Evolutionary conservation across 169 alveolate genomes (phyloP).

Genomic region (Plasmodium coatneyi): DNA sequence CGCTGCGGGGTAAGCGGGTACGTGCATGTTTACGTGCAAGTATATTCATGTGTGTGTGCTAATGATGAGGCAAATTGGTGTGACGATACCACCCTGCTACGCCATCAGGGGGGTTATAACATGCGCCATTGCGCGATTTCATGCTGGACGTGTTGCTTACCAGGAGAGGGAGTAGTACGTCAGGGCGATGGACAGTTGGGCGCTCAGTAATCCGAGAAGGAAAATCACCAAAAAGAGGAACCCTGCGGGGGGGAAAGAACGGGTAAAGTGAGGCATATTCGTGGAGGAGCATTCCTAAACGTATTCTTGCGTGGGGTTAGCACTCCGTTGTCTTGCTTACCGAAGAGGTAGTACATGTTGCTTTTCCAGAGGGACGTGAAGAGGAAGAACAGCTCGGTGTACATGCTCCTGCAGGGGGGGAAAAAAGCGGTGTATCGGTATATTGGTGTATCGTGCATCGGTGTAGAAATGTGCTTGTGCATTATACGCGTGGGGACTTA

Average conservation of each 20-base stretch:
- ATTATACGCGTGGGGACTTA: neutral
- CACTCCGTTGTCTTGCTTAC: slow-evolving; percentile 14
- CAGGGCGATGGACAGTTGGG: slow-evolving; percentile 81
- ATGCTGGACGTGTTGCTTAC: neutral
- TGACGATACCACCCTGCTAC: neutral
- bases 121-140: neutral
- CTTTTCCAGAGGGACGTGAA: slow-evolving; percentile 88
- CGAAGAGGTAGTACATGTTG: slow-evolving; percentile 87
- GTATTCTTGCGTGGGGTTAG: neutral
- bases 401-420: slow-evolving; percentile 77
- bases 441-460: too few relatives aligned
- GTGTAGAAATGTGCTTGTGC: neutral
- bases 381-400: slow-evolving; percentile 83
- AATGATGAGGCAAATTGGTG: neutral
- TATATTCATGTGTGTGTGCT: neutral
- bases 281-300: neutral
- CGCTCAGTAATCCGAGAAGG: slow-evolving; percentile 78
- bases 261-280: neutral
- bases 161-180: slow-evolving; percentile 80
- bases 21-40: too few relatives aligned
- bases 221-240: slow-evolving; percentile 78
- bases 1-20: too few relatives aligned
- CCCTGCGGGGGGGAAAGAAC: neutral
- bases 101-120: neutral
- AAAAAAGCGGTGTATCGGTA: too few relatives aligned